Percentiles rank a stretch among this genome's conserved stretches.
phyloP scores from a whole-genome alignment of 176 grass and related monocot species.

The Oryza nivara region DNA sequence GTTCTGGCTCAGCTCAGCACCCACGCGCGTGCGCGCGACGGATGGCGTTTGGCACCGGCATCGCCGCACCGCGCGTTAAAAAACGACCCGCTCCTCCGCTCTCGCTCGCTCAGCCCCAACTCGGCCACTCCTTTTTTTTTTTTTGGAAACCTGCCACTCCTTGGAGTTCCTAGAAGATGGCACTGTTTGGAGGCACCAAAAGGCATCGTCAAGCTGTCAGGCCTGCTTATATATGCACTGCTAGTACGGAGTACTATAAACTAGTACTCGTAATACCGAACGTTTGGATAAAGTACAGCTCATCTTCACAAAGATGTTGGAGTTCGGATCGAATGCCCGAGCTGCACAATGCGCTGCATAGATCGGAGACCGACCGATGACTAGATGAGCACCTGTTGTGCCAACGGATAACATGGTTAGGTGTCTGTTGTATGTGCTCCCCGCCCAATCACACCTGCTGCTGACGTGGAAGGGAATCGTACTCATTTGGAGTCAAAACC shows the following conservation, averaged over 20 bases:
- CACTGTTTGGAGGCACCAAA: conserved; percentile 35
- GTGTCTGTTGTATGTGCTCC: neutral
- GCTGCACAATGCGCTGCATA: neutral
- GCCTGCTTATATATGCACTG: neutral
- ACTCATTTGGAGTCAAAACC: conserved; percentile 15
- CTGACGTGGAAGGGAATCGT: conserved; percentile 32
- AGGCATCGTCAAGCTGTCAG: neutral
- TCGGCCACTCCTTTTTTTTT: conserved; percentile 21
- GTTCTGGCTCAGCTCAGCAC: neutral
- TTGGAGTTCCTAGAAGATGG: conserved; percentile 46
- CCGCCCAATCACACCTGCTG: neutral
- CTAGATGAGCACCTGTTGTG: neutral
- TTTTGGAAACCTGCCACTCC: neutral
- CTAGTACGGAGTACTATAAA: neutral
- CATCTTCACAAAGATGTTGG: neutral
- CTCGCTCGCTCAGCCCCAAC: neutral
- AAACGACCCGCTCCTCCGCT: conserved; percentile 26
- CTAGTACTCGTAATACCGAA: neutral
- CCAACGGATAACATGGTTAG: neutral
- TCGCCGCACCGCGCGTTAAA: neutral
- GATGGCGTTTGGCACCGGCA: conserved; percentile 12
- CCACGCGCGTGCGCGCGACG: neutral
- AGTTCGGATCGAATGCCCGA: neutral
- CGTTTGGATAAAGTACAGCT: neutral
- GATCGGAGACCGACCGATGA: conserved; percentile 4